A percentile compares a stretch with the other conserved stretches of the same genome.
These are phyloP conservation scores for Aspergillus aculeatinus DNA, from an alignment of 2,329 filamentous ascomycete species.

Conservation along the genomic window DNA sequence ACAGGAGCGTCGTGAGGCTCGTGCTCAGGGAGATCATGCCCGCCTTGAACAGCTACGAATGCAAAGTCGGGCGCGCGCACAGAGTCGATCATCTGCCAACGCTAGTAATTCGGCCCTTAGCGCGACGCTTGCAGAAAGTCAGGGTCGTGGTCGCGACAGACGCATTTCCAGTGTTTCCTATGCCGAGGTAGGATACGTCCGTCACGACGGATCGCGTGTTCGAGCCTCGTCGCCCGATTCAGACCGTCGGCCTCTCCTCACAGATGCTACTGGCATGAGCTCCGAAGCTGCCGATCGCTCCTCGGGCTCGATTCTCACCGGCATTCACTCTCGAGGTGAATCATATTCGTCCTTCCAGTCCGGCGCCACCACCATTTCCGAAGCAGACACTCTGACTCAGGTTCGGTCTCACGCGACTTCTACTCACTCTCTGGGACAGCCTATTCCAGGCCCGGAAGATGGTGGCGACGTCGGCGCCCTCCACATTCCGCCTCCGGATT, in stretches of 20 bases:
- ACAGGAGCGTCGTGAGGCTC: constrained; percentile 67
- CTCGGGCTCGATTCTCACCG: constrained; percentile 30
- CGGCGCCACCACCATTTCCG: constrained; percentile 29
- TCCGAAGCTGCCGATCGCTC: constrained; percentile 24
- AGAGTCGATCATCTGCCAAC: constrained; percentile 23
- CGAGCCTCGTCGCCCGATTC: constrained; percentile 49
- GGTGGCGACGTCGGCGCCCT: constrained; percentile 38
- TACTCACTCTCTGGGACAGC: constrained; percentile 22
- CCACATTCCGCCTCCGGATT: constrained; percentile 42
- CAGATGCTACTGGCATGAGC: constrained; percentile 37
- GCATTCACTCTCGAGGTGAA: constrained; percentile 31
- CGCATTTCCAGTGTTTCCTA: constrained; percentile 51
- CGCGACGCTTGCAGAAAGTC: constrained; percentile 45
- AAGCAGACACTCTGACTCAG: constrained; percentile 28
- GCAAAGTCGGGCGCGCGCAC: constrained; percentile 56
- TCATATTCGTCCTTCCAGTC: constrained; percentile 40
- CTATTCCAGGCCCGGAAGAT: constrained; percentile 28
- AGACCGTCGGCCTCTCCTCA: constrained; percentile 47
- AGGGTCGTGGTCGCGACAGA: constrained; percentile 43
- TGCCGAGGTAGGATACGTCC: constrained; percentile 48
- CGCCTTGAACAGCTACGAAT: constrained; percentile 64
- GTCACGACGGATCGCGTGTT: constrained; percentile 51
- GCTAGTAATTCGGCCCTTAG: constrained; percentile 38
- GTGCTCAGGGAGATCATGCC: constrained; percentile 66
- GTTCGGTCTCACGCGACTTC: constrained; percentile 30